Evolutionary conservation across 495 filamentous ascomycete species (phyloP), one percentile per base, ranked within the genome.

Genomic region (Chlorociboria aeruginascens): DNA sequence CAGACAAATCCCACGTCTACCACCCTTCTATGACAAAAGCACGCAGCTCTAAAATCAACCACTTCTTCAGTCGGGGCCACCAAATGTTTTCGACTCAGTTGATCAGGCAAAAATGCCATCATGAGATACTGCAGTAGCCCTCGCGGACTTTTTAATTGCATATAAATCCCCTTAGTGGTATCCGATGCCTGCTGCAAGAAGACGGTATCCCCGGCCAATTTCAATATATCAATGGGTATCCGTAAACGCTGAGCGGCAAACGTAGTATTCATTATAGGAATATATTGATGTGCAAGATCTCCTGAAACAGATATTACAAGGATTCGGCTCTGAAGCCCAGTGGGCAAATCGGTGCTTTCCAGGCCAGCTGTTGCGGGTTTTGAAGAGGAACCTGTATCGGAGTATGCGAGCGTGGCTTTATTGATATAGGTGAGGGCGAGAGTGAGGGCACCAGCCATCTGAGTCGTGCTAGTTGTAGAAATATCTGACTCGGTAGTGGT

Each of bases 261-360:
- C 35, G 96, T 94, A 53, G 79, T 74, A 68, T 97, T 98, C 89
- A 97, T 98, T 40, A 95, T 84, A 1, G 90, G 85, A 47, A 97
- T 96, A 67, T 98, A 98, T 62, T 96, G 89, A 30, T 82, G 76
- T 0, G 90, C 81, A 4, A 88, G 73, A 65, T 86, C 83, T 51
- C 83, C 83, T 20, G 85, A 87, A 30, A 89, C 86, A 40, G 82
- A 87, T 34, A 93, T 66, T 9, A 87, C 77, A 44, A 98, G 63
- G 57, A 97, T 94, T 35, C 93, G 84, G n/a, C 83, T 79, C 57
- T 85, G 78, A 8, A 94, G 64, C 38, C 72, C 64, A 46, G 73
- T 61, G 25, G 65, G 59, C 16, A 54, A 58, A 36, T 57, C 61
- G 51, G 51, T 49, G 37, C 48, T 50, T 14, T 66, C 52, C 9